phyloP scores from a whole-genome alignment of 345 rosid species.

The Rhizophora mangle region DNA sequence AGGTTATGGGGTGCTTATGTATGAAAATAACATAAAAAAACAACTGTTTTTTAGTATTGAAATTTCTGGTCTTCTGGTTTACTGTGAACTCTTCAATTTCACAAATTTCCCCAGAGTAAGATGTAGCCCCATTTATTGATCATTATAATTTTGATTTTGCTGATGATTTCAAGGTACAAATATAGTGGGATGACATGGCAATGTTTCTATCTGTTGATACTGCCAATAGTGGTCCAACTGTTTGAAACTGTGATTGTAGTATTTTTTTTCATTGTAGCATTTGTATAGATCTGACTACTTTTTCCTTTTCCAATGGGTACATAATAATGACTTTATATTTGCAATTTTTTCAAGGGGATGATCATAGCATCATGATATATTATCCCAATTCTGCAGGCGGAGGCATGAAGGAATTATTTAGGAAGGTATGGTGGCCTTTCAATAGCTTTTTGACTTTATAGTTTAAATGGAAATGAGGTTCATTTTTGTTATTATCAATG shows the following conservation, averaged over 20 bases:
- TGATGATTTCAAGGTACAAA: not conserved
- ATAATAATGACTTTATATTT: slow-evolving; percentile 13
- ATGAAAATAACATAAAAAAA: too few relatives aligned
- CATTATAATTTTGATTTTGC: not conserved
- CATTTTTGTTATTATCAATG: not conserved
- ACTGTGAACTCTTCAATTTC: not conserved
- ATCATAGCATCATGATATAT: slow-evolving; percentile 98
- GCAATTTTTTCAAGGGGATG: slow-evolving; percentile 63
- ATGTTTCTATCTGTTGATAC: not conserved
- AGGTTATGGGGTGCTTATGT: too few relatives aligned
- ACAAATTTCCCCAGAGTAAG: not conserved
- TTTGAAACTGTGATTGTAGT: not conserved
- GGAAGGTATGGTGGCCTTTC: slow-evolving; percentile 60
- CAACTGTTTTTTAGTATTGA: too few relatives aligned
- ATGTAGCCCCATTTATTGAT: not conserved
- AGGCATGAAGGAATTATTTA: slow-evolving; percentile 97
- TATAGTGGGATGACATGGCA: not conserved
- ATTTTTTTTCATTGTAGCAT: not conserved
- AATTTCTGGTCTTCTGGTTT: not conserved
- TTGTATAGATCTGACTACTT: not conserved
- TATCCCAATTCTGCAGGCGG: slow-evolving; percentile 99
- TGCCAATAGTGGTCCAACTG: not conserved
- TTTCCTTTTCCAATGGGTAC: slow-evolving; percentile 7
- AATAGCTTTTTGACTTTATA: not conserved
- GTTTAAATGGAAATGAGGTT: slow-evolving; percentile 3